Percentiles rank a stretch among this genome's conserved stretches.
These are phyloP conservation scores for Pinus tabuliformis DNA, from an alignment of 75 land plant species.

Conservation along the genomic window DNA sequence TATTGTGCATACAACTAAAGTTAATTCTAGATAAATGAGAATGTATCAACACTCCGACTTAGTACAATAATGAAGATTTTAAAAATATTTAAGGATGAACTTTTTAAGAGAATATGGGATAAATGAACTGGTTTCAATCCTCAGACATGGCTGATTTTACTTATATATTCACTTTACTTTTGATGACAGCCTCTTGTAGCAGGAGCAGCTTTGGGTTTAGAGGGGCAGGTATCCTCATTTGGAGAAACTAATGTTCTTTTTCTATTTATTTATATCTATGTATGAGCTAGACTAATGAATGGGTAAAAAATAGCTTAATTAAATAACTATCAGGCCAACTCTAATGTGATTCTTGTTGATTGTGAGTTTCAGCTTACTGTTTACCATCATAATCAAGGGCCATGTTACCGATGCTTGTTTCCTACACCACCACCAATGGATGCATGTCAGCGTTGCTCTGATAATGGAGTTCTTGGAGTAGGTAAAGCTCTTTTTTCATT, in stretches of 20 bases:
- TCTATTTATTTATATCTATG: neutral
- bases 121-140: too few relatives aligned
- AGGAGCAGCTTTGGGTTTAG: constrained; percentile 96
- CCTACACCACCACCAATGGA: constrained; percentile 89
- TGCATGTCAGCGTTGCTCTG: constrained; percentile 97
- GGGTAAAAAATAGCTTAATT: neutral
- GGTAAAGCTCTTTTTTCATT: constrained; percentile 30
- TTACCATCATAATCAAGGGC: constrained; percentile 83
- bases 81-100: too few relatives aligned
- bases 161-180: constrained; percentile 4
- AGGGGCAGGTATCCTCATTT: constrained; percentile 73
- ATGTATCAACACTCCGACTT: too few relatives aligned
- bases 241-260: neutral
- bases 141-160: neutral
- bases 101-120: too few relatives aligned
- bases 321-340: neutral
- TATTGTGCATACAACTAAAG: too few relatives aligned
- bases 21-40: too few relatives aligned
- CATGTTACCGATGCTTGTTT: constrained; percentile 96
- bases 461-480: constrained; percentile 97
- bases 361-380: constrained; percentile 65
- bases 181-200: constrained; percentile 89
- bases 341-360: neutral
- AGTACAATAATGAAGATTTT: too few relatives aligned
- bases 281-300: neutral